Evolutionary conservation across 2,329 filamentous ascomycete genomes (phyloP).

Genomic region (Paradendryphiella salina): DNA sequence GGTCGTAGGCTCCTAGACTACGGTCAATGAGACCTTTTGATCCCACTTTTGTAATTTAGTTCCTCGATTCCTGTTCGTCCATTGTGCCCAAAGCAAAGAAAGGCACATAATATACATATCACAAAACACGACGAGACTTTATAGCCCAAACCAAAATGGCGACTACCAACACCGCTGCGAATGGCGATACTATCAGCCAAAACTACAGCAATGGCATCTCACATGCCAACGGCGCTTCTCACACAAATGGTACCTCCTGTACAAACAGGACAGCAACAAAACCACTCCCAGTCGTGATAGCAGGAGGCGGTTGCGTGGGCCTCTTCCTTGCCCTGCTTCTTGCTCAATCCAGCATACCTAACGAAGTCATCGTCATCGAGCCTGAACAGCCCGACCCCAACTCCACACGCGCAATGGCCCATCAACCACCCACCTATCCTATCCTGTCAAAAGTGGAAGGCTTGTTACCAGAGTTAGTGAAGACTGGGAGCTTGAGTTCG

Average conservation of each 20-base stretch:
- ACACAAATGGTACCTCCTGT: neutral
- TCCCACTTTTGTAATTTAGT: neutral
- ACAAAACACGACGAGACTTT: neutral
- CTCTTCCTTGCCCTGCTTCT: slow-evolving; percentile 49
- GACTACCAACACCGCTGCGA: slow-evolving; percentile 2
- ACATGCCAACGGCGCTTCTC: neutral
- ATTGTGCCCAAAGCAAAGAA: neutral
- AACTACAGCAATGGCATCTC: neutral
- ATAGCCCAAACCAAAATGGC: neutral
- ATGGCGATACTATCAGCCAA: neutral
- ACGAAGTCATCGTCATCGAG: slow-evolving; percentile 43
- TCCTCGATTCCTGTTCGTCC: neutral
- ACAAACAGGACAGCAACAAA: neutral
- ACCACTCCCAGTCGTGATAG: slow-evolving; percentile 40
- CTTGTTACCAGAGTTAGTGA: slow-evolving; percentile 43
- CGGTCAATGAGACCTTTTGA: neutral
- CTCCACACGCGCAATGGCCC: slow-evolving; percentile 50
- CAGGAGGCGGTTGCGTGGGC: slow-evolving; percentile 49
- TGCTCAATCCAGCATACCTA: slow-evolving; percentile 38
- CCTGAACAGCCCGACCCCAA: slow-evolving; percentile 27
- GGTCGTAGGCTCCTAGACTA: neutral
- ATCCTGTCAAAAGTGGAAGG: slow-evolving; percentile 45
- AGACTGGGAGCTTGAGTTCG: slow-evolving; percentile 26
- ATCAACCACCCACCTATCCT: slow-evolving; percentile 48
- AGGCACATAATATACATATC: neutral